phyloP scores from a whole-genome alignment of 768 basidiomycete genomes.

The Agrocybe praecox region DNA sequence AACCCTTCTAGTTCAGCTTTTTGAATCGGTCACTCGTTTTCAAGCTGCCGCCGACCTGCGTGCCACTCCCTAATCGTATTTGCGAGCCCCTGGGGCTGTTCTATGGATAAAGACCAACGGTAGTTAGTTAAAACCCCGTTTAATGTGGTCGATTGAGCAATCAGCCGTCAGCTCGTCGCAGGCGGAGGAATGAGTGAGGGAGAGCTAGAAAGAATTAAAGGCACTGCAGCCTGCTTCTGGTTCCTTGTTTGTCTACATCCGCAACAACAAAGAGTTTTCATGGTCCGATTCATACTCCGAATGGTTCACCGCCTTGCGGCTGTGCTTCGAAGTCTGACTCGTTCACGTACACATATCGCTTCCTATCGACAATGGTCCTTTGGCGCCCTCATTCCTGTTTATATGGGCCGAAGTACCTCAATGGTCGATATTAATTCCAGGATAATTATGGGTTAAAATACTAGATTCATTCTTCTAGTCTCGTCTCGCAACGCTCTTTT shows the following conservation, averaged over 20 bases:
- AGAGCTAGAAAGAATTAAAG: not conserved
- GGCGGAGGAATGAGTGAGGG: slow-evolving; percentile 1
- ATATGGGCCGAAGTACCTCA: too few species aligned
- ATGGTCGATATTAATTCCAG: too few species aligned
- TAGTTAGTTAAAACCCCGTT: not conserved
- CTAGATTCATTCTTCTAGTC: too few species aligned
- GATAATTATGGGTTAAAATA: too few species aligned
- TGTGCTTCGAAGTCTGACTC: too few species aligned
- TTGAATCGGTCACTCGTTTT: slow-evolving; percentile 1
- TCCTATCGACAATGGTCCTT: too few species aligned
- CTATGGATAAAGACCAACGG: not conserved
- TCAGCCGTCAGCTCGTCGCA: not conserved
- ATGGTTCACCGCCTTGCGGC: too few species aligned
- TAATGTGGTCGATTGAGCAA: not conserved
- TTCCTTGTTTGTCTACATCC: slow-evolving; percentile 2
- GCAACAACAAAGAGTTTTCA: not conserved
- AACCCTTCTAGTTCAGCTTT: slow-evolving; percentile 4
- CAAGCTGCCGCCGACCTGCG: not conserved
- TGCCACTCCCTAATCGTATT: not conserved
- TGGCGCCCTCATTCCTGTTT: too few species aligned
- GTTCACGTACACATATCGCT: too few species aligned
- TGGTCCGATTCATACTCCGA: not conserved
- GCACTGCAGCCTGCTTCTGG: not conserved
- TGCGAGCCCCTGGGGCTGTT: slow-evolving; percentile 9
- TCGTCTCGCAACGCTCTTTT: too few species aligned